Conservation (phyloP, 2,329 filamentous ascomycete genomes). For the Ophiostoma australiae region DNA sequence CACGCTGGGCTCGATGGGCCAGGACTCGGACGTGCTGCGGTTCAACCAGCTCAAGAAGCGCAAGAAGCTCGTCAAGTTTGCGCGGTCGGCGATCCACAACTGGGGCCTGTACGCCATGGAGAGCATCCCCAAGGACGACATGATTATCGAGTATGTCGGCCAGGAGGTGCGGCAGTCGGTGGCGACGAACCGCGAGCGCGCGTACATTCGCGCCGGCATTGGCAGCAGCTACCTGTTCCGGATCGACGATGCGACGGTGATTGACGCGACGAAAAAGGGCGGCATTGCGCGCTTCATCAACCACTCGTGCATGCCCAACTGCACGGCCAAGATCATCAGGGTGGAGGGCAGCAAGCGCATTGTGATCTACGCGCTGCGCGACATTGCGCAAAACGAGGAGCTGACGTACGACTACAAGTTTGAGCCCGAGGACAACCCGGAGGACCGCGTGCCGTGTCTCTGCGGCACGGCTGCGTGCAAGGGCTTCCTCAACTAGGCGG, state of each 20-base stretch:
- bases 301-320: slow-evolving; percentile 96
- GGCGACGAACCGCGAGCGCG: slow-evolving; percentile 87
- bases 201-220: slow-evolving; percentile 92
- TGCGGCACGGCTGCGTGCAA: slow-evolving; percentile 96
- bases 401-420: slow-evolving; percentile 99
- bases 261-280: slow-evolving; percentile 97
- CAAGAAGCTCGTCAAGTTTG: slow-evolving; percentile 98
- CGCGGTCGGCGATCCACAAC: slow-evolving; percentile 94
- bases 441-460: slow-evolving; percentile 93
- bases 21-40: slow-evolving; percentile 84
- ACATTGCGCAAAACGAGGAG: slow-evolving; percentile 95
- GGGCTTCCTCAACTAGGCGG: slow-evolving; percentile 83
- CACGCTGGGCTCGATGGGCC: slow-evolving; percentile 51
- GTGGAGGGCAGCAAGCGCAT: slow-evolving; percentile 97
- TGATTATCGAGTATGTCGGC: slow-evolving; percentile 99
- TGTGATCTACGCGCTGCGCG: slow-evolving; percentile 94
- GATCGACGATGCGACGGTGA: slow-evolving; percentile 95
- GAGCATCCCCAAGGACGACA: slow-evolving; percentile 93
- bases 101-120: slow-evolving; percentile 98
- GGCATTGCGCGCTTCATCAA: slow-evolving; percentile 99
- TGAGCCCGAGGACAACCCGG: slow-evolving; percentile 89
- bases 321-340: slow-evolving; percentile 98
- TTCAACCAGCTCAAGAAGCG: slow-evolving; percentile 99
- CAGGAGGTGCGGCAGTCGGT: slow-evolving; percentile 96
- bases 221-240: slow-evolving; percentile 97